These are phyloP conservation scores for Lactifluus piperatus DNA, from an alignment of 768 basidiomycete species.

Conservation along the genomic window DNA sequence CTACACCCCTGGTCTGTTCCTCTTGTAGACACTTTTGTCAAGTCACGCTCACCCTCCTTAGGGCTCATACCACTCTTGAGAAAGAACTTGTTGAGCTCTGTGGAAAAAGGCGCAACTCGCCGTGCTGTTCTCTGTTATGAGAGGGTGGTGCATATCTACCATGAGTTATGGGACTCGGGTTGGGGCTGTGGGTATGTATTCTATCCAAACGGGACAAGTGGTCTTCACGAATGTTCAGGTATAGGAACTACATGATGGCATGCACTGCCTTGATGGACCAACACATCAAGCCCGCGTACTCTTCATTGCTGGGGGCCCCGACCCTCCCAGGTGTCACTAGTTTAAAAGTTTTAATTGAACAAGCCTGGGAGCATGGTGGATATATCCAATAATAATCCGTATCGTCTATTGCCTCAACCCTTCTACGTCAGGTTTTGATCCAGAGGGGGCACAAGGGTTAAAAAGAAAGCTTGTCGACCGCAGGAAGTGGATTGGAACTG, in stretches of 20 bases:
- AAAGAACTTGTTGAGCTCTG: conserved; percentile 43
- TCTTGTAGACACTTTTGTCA: neutral
- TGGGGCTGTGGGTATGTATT: conserved; percentile 48
- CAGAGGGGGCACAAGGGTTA: conserved; percentile 54
- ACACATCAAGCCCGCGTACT: conserved; percentile 50
- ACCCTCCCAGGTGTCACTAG: conserved; percentile 60
- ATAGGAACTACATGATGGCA: conserved; percentile 76
- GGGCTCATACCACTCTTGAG: conserved; percentile 60
- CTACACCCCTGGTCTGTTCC: conserved; percentile 49
- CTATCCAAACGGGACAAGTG: neutral
- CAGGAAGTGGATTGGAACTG: conserved; percentile 73
- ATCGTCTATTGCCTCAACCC: neutral
- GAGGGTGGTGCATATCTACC: conserved; percentile 46
- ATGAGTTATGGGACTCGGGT: conserved; percentile 48
- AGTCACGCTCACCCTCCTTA: conserved; percentile 22
- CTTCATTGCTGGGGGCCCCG: conserved; percentile 47
- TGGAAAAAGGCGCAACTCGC: conserved; percentile 39
- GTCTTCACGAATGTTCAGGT: conserved; percentile 35
- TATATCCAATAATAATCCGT: neutral
- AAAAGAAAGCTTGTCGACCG: conserved; percentile 45
- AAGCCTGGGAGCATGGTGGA: conserved; percentile 69
- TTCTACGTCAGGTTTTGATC: conserved; percentile 52
- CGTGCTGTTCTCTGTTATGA: conserved; percentile 61
- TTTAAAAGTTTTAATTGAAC: conserved; percentile 71
- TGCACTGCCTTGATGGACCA: conserved; percentile 69